Percentiles rank a stretch among this genome's conserved stretches.
Conservation (phyloP, 768 basidiomycete genomes). For the Xerocomus brunneocitrinus region DNA sequence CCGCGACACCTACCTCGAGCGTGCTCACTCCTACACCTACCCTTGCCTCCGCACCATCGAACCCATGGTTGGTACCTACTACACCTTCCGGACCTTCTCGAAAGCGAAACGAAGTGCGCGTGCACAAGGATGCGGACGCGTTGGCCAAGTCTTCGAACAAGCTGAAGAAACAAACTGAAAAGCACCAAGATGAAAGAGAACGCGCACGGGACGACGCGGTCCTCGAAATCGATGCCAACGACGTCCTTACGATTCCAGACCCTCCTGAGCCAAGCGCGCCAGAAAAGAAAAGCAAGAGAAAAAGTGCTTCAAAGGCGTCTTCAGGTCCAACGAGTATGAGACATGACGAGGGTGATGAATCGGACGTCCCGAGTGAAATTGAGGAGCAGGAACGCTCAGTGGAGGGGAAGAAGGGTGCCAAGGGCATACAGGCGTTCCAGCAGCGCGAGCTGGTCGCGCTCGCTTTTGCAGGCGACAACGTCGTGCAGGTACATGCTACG, state of each 20-base stretch:
- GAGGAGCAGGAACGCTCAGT: constrained; percentile 61
- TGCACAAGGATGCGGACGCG: constrained; percentile 61
- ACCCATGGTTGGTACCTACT: constrained; percentile 74
- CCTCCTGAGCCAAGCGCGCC: neutral
- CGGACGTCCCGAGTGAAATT: constrained; percentile 60
- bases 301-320: constrained; percentile 3
- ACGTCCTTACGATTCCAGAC: constrained; percentile 18
- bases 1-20: constrained; percentile 8
- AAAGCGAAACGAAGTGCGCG: constrained; percentile 69
- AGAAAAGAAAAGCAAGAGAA: constrained; percentile 17
- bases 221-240: constrained; percentile 61
- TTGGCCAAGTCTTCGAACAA: constrained; percentile 68
- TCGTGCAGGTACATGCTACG: constrained; percentile 63
- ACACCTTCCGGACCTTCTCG: constrained; percentile 46
- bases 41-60: constrained; percentile 31
- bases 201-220: constrained; percentile 67
- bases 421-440: constrained; percentile 63
- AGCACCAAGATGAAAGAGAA: constrained; percentile 52
- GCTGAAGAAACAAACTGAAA: constrained; percentile 61
- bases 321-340: constrained; percentile 5
- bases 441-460: constrained; percentile 90
- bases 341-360: constrained; percentile 30
- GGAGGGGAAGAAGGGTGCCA: constrained; percentile 40
- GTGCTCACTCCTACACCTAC: constrained; percentile 16
- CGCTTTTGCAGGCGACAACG: constrained; percentile 97